These are phyloP conservation scores for Haberlea rhodopensis DNA, from an alignment of 257 asterid genomes.

Conservation along the genomic window DNA sequence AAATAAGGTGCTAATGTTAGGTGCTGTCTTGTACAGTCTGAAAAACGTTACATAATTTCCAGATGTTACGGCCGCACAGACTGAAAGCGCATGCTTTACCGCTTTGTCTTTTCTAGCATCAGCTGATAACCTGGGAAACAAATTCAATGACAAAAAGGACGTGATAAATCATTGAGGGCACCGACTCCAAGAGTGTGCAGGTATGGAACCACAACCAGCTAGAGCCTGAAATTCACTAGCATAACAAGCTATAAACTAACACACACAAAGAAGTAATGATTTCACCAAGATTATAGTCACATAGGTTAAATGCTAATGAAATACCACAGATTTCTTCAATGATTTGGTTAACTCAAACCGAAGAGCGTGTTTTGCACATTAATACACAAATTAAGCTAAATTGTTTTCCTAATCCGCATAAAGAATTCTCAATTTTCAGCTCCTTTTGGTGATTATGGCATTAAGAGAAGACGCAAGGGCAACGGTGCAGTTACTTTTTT, in stretches of 20 bases:
- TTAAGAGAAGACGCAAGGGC: background rate
- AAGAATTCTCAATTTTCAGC: background rate
- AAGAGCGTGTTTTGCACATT: background rate
- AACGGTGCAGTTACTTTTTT: background rate
- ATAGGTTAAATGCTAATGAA: background rate
- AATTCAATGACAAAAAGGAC: slow-evolving; percentile 18
- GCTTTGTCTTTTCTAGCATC: slow-evolving; percentile 60
- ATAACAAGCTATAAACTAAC: slow-evolving; percentile 10
- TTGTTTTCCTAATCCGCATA: background rate
- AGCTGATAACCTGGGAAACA: slow-evolving; percentile 54
- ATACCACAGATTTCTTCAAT: slow-evolving; percentile 37
- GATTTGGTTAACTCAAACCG: slow-evolving; percentile 20
- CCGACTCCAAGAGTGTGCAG: background rate
- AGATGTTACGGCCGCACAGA: slow-evolving; percentile 84
- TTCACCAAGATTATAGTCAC: background rate
- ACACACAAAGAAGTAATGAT: background rate
- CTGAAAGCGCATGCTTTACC: slow-evolving; percentile 88
- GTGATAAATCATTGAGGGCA: slow-evolving; percentile 10
- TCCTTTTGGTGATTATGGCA: background rate
- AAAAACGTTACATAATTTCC: slow-evolving; percentile 89
- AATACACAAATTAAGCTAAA: background rate
- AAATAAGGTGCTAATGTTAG: slow-evolving; percentile 72
- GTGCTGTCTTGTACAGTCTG: slow-evolving; percentile 81
- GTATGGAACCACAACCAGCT: slow-evolving; percentile 27
- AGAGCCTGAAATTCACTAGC: background rate